These are phyloP conservation scores for Kokia cookei DNA, from an alignment of 441 rosid species.

Conservation along the genomic window DNA sequence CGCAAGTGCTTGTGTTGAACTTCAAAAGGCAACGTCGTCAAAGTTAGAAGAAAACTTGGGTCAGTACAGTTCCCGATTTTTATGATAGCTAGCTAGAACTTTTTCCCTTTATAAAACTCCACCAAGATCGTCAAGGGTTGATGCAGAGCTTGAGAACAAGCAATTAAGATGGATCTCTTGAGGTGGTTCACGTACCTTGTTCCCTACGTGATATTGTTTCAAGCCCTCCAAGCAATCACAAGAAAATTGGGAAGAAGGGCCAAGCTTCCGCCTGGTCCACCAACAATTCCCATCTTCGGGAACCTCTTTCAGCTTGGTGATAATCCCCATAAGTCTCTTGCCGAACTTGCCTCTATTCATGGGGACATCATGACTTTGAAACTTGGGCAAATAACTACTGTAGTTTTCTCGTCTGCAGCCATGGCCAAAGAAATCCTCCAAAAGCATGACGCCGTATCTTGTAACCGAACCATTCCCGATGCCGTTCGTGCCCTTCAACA, in stretches of 20 bases:
- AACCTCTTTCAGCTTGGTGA: constrained; percentile 21
- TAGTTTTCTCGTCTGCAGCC: constrained; percentile 15
- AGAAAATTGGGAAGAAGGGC: background rate
- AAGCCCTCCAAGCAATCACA: background rate
- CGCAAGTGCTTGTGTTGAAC: too few species aligned
- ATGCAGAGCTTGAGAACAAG: background rate
- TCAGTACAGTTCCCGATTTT: too few species aligned
- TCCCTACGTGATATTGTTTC: background rate
- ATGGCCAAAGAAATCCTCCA: constrained; percentile 24
- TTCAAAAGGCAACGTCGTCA: too few species aligned
- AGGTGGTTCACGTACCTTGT: background rate
- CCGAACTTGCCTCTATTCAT: constrained; percentile 15
- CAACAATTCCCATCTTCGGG: constrained; percentile 13
- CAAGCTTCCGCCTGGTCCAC: constrained; percentile 23
- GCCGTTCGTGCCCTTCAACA: background rate
- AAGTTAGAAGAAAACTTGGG: too few species aligned
- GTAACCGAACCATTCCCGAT: background rate
- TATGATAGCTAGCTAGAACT: background rate
- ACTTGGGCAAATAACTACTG: constrained; percentile 12
- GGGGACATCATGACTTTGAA: constrained; percentile 23
- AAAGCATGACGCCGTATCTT: constrained; percentile 12
- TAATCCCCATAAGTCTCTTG: constrained; percentile 14
- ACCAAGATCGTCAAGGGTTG: background rate
- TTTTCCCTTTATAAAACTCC: too few species aligned
- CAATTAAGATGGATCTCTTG: background rate